Percentiles rank a stretch among this genome's conserved stretches.
Conservation (phyloP, 352 stramenopile species). For the Hyaloperonospora arabidopsidis region DNA sequence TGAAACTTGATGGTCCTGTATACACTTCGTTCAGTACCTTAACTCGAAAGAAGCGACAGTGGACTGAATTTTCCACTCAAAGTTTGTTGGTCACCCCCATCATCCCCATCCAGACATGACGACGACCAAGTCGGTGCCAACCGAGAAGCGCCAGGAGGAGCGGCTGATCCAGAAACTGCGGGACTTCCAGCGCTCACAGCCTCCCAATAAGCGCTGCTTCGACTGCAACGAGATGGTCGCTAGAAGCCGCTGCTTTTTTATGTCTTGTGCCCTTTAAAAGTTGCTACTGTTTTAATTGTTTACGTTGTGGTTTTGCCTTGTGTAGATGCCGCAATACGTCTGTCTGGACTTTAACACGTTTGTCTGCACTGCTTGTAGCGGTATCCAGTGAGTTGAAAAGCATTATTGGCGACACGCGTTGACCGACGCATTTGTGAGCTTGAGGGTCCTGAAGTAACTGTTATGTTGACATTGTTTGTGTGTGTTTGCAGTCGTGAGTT, state of each 20-base stretch:
- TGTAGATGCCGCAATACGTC: slow-evolving; percentile 88
- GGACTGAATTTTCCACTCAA: too few relatives aligned
- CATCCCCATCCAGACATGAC: too few relatives aligned
- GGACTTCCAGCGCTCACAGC: slow-evolving; percentile 72
- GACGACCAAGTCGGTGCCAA: slow-evolving; percentile 29
- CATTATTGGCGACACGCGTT: not conserved
- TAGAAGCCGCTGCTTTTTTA: not conserved
- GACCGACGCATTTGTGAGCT: not conserved
- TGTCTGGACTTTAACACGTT: slow-evolving; percentile 92
- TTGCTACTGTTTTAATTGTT: slow-evolving; percentile 6
- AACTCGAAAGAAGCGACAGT: too few relatives aligned
- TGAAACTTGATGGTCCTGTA: too few relatives aligned
- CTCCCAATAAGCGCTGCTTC: slow-evolving; percentile 79
- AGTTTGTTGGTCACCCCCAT: too few relatives aligned
- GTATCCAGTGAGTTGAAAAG: slow-evolving; percentile 79
- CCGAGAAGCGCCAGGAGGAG: slow-evolving; percentile 79
- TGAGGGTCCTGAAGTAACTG: not conserved
- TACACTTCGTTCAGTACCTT: too few relatives aligned
- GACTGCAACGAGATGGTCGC: slow-evolving; percentile 87
- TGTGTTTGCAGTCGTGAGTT: slow-evolving; percentile 73
- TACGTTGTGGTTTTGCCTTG: not conserved
- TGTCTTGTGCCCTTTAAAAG: not conserved
- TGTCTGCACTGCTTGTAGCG: slow-evolving; percentile 90
- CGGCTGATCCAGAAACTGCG: slow-evolving; percentile 77
- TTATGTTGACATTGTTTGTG: slow-evolving; percentile 1